A percentile compares a stretch with the other conserved stretches of the same genome.
These are phyloP conservation scores for Calycina marina DNA, from an alignment of 2,329 filamentous ascomycete genomes.

Conservation along the genomic window DNA sequence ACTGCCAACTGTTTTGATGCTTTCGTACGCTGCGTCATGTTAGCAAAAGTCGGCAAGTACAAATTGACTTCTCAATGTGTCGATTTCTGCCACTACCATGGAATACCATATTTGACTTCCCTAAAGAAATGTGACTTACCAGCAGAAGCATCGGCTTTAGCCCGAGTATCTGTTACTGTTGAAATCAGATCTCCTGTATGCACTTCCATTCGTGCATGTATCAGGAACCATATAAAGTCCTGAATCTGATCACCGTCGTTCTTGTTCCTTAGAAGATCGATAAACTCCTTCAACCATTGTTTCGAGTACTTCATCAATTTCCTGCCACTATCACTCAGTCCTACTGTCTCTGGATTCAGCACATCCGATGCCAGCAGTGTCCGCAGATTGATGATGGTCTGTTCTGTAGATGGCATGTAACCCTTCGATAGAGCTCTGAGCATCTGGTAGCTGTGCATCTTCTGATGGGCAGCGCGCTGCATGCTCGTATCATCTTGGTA, in stretches of 20 bases:
- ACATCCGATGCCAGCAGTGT: conserved; percentile 65
- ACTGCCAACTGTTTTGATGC: conserved; percentile 67
- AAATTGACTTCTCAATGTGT: no score
- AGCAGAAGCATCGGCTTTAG: conserved; percentile 56
- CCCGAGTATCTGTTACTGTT: conserved; percentile 45
- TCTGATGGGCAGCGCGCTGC: conserved; percentile 68
- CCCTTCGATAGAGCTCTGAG: conserved; percentile 65
- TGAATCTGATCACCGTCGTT: conserved; percentile 77
- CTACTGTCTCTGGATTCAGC: conserved; percentile 58
- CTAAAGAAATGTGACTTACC: conserved; percentile 32
- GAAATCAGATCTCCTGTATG: conserved; percentile 49
- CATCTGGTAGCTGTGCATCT: conserved; percentile 91
- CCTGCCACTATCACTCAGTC: conserved; percentile 65
- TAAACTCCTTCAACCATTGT: conserved; percentile 64
- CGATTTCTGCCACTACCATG: no score
- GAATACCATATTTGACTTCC: conserved; percentile 5
- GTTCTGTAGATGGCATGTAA: conserved; percentile 85
- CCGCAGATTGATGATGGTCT: conserved; percentile 64
- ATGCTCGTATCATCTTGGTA: conserved; percentile 70
- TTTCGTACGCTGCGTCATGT: conserved; percentile 62
- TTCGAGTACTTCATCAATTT: conserved; percentile 57
- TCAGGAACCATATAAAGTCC: conserved; percentile 77
- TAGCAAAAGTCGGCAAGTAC: no score
- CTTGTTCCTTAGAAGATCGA: conserved; percentile 69
- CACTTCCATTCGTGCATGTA: conserved; percentile 56